Evolutionary conservation across 768 basidiomycete genomes (phyloP).

Genomic region (Lentinula detonsa): DNA sequence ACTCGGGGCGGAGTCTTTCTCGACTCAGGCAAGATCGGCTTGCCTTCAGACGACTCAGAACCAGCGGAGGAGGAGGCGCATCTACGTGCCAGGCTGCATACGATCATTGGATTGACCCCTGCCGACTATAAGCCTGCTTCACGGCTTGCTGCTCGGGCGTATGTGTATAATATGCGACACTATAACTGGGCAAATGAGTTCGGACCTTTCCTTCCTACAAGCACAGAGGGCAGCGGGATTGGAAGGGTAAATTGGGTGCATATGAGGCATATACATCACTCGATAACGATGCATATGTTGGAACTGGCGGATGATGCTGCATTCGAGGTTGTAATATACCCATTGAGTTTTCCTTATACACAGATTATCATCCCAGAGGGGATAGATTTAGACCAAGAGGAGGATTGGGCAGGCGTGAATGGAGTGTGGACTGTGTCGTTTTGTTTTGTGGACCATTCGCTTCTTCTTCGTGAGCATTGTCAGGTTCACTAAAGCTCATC

Average conservation of each 20-base stretch:
- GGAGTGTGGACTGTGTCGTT: constrained; percentile 62
- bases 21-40: constrained; percentile 21
- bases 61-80: constrained; percentile 32
- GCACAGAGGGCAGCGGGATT: constrained; percentile 16
- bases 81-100: constrained; percentile 46
- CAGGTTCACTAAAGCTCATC: constrained; percentile 8
- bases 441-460: constrained; percentile 64
- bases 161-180: constrained; percentile 57
- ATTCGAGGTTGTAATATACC: constrained; percentile 31
- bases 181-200: constrained; percentile 44
- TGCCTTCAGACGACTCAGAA: constrained; percentile 10
- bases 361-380: constrained; percentile 41
- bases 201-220: constrained; percentile 46
- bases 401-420: constrained; percentile 55
- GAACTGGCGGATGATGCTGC: constrained; percentile 26
- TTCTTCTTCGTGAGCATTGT: constrained; percentile 47
- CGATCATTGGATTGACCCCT: constrained; percentile 48
- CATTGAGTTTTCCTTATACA: constrained; percentile 47
- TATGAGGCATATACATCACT: constrained; percentile 48
- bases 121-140: constrained; percentile 27
- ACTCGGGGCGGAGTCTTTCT: constrained; percentile 40
- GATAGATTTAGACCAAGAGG: constrained; percentile 26
- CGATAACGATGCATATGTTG: constrained; percentile 47
- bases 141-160: constrained; percentile 40
- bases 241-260: constrained; percentile 58